A percentile compares a stretch with the other conserved stretches of the same genome.
Conservation (phyloP, 192 early-diverging fungal species). For the Phlyctochytrium bullatum region DNA sequence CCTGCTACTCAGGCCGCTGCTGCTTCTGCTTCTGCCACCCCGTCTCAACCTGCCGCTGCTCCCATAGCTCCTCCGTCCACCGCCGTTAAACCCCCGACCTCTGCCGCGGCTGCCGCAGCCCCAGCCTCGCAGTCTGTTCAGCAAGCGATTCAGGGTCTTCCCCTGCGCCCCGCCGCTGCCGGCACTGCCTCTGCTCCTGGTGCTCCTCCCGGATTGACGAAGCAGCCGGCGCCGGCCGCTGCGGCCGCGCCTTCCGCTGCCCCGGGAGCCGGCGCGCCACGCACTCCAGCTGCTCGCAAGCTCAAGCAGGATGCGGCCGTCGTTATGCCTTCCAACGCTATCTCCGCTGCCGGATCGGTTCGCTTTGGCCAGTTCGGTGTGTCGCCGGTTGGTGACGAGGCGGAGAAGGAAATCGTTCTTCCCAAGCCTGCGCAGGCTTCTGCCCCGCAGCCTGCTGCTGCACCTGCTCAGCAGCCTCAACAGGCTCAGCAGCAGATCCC, state of each 20-base stretch:
- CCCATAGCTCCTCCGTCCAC: background rate
- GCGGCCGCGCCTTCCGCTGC: background rate
- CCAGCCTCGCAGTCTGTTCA: background rate
- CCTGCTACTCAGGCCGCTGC: constrained; percentile 16
- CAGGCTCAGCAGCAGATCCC: constrained; percentile 11
- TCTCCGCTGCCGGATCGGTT: constrained; percentile 69
- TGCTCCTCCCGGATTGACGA: background rate
- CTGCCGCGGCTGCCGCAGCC: constrained; percentile 18
- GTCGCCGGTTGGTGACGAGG: constrained; percentile 43
- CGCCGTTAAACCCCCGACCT: constrained; percentile 10
- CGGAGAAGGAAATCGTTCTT: constrained; percentile 14
- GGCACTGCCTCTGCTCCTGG: no score
- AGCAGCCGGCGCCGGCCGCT: background rate
- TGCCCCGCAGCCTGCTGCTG: background rate
- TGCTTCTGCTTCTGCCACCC: constrained; percentile 3
- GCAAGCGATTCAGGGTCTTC: background rate
- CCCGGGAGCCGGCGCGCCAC: constrained; percentile 35
- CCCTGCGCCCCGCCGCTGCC: background rate
- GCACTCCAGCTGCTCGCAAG: constrained; percentile 55
- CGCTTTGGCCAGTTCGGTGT: constrained; percentile 55
- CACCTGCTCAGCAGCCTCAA: constrained; percentile 7
- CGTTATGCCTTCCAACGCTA: constrained; percentile 73
- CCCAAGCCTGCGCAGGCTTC: background rate
- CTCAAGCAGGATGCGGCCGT: constrained; percentile 87
- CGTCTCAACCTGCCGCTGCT: constrained; percentile 6